These are phyloP conservation scores for Ciborinia camelliae DNA, from an alignment of 2,329 filamentous ascomycete genomes.

Conservation along the genomic window DNA sequence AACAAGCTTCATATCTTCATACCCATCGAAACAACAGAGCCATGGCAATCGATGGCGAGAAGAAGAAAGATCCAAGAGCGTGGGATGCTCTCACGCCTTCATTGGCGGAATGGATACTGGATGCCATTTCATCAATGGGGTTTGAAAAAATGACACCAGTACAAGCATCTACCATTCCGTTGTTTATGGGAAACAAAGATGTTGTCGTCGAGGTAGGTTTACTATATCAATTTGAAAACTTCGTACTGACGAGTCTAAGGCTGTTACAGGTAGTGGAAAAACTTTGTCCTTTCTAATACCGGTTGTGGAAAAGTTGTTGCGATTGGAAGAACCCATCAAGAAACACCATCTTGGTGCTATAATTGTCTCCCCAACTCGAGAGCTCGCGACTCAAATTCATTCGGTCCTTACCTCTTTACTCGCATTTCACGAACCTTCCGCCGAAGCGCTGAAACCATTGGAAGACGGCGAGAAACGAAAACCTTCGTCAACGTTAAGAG, in stretches of 20 bases:
- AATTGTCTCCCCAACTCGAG: conserved; percentile 87
- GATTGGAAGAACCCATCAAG: conserved; percentile 77
- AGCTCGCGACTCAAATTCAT: conserved; percentile 88
- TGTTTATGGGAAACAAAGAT: conserved; percentile 87
- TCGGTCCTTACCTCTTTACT: conserved; percentile 73
- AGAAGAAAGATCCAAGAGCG: conserved; percentile 49
- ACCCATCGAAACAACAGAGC: neutral
- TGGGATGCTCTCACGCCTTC: conserved; percentile 70
- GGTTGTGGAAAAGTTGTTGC: conserved; percentile 75
- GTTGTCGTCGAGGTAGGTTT: conserved; percentile 73
- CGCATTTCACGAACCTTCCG: conserved; percentile 77
- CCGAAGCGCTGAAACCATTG: conserved; percentile 57
- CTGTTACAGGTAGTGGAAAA: conserved; percentile 88
- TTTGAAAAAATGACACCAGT: conserved; percentile 88
- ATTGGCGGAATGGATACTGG: conserved; percentile 78
- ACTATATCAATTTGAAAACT: neutral
- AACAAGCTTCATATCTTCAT: neutral
- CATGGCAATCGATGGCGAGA: conserved; percentile 20
- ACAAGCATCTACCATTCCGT: conserved; percentile 85
- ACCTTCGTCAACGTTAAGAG: conserved; percentile 47
- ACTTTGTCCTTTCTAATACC: conserved; percentile 84
- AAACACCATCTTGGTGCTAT: conserved; percentile 88
- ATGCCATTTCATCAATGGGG: conserved; percentile 79
- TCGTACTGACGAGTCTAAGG: conserved; percentile 44
- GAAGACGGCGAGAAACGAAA: conserved; percentile 51